A percentile compares a stretch with the other conserved stretches of the same genome.
Evolutionary conservation across 2,329 filamentous ascomycete species (phyloP).

Genomic region (Atkinsonella hypoxylon): DNA sequence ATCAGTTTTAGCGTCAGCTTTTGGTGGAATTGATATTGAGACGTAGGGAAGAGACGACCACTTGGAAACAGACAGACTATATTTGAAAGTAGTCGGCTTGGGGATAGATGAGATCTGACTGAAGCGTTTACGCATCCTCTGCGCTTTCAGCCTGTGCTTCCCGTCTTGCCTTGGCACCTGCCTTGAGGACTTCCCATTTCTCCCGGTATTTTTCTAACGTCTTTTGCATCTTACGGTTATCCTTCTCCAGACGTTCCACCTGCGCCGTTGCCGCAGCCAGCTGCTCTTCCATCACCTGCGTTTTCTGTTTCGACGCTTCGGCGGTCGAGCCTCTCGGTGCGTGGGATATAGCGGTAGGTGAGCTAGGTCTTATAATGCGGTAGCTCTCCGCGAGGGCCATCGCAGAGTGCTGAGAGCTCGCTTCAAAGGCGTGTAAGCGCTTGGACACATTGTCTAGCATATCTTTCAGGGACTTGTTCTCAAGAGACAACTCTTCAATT

Average conservation of each 20-base stretch:
- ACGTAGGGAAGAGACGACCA: too few species aligned
- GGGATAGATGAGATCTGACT: background rate
- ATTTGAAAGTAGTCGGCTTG: too few species aligned
- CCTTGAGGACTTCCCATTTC: conserved; percentile 50
- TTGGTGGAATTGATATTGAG: conserved; percentile 62
- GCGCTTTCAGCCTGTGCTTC: conserved; percentile 23
- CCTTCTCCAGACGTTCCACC: conserved; percentile 54
- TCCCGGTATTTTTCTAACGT: conserved; percentile 47
- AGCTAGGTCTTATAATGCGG: conserved; percentile 46
- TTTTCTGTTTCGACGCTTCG: conserved; percentile 32
- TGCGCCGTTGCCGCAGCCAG: conserved; percentile 45
- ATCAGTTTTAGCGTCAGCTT: conserved; percentile 93
- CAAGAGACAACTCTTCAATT: conserved; percentile 75
- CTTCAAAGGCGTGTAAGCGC: conserved; percentile 85
- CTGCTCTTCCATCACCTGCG: conserved; percentile 57
- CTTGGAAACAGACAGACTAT: too few species aligned
- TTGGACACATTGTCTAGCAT: conserved; percentile 78
- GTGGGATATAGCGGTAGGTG: conserved; percentile 26
- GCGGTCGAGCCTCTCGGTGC: conserved; percentile 15
- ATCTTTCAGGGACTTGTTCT: conserved; percentile 77
- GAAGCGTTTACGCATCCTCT: conserved; percentile 18
- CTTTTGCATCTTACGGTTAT: conserved; percentile 42
- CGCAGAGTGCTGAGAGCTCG: conserved; percentile 77
- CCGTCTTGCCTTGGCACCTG: conserved; percentile 44
- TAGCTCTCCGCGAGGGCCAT: conserved; percentile 78